Evolutionary conservation across 148 eudicot genomes (phyloP).

Genomic region (Vaccinium vitisidaea): DNA sequence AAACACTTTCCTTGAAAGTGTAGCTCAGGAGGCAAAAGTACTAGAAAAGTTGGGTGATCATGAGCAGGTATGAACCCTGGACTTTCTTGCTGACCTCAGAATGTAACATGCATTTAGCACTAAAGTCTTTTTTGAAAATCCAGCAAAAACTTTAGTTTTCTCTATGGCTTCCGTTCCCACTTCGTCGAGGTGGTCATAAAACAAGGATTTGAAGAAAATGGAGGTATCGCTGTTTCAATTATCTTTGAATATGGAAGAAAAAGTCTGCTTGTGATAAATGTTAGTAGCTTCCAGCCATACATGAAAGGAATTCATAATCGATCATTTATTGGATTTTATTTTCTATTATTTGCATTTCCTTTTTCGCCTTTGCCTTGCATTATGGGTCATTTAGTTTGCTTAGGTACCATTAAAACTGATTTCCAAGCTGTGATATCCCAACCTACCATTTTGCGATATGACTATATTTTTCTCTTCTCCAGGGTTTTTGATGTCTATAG

Average conservation of each 20-base stretch:
- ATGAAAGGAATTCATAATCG: not conserved
- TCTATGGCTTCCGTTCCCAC: not conserved
- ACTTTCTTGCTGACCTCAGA: not conserved
- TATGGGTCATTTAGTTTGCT: too few species aligned
- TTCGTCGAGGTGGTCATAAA: not conserved
- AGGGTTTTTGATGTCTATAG: not conserved
- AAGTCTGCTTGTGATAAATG: not conserved
- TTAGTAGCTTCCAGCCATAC: not conserved
- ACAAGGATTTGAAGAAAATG: not conserved
- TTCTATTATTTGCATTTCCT: too few species aligned
- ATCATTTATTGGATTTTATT: too few species aligned
- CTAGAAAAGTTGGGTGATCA: not conserved
- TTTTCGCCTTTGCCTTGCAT: too few species aligned
- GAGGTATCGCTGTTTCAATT: not conserved
- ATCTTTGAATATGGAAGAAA: not conserved
- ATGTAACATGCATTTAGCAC: not conserved
- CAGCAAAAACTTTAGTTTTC: too few species aligned
- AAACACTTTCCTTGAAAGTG: too few species aligned
- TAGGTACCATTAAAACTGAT: too few species aligned
- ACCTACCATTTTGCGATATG: not conserved
- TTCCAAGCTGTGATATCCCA: too few species aligned
- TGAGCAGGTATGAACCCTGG: not conserved
- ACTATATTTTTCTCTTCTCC: not conserved
- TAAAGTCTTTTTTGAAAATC: not conserved
- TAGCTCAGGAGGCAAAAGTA: not conserved